Base-by-base conservation (phyloP, 306 rosid species). In the Castanea crenata region DNA sequence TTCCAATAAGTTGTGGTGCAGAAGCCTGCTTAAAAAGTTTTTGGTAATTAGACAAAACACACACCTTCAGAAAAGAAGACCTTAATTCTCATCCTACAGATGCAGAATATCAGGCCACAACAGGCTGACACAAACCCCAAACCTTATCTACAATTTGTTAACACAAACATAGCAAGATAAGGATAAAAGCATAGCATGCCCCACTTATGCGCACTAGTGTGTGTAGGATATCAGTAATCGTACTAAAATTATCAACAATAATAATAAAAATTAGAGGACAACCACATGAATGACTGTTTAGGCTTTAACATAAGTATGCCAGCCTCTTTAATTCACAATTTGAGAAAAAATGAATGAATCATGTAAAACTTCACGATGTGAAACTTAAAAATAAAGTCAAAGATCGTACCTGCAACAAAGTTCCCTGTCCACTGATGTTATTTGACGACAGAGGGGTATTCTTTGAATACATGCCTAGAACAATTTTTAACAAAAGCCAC, bases 1-100 rank as follows among this genome's bases (percentile, higher is more conserved):
- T 94, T 88, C 92, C 97, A 86, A 91, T 80, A 83, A 87, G 97
- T 85, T 92, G 99, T 32, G 97, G 84, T 77, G 90, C 97, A n/a
- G 99, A 58, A 72, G 86, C 83, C 97, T 94, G 82, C 72, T 85
- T 69, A 69, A 55, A 69, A 69, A 80, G 32, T 63, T 31, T 51
- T 25, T 16, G 69, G 71, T 58, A 69, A 88, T 77, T 77, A 51
- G 69, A 52, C 20, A 15, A 64, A 70, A 72, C 7, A 65, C 64
- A 70, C 64, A 70, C 55, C 49, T 55, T 73, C 38, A 32, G 29
- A 25, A 77, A 59, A 74, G 55, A 69, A 65, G 74, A 46, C 78
- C 78, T 71, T 76, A 79, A 56, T 51, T 72, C 71, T 55, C 71
- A 18, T 74, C 76, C 69, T 80, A 46, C 16, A 23, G 55, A 44